A percentile compares a stretch with the other conserved stretches of the same genome.
Evolutionary conservation across 257 asterid genomes (phyloP).

Genomic region (Mitragyna speciosa): DNA sequence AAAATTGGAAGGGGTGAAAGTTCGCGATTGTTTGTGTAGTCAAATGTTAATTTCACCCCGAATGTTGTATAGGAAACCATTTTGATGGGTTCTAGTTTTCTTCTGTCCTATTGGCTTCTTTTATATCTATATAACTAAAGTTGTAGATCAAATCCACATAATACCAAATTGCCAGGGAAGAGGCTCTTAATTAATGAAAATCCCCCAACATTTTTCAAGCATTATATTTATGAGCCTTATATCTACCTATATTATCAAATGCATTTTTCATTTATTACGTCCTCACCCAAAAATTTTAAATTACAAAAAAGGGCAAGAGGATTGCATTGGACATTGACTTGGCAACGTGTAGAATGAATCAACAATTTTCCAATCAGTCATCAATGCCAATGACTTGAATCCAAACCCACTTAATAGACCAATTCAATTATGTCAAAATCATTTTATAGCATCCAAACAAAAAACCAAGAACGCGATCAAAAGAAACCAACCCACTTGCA

Average conservation of each 20-base stretch:
- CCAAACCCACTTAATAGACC: conserved; percentile 12
- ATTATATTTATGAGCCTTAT: no score
- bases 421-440: conserved; percentile 8
- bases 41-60: neutral
- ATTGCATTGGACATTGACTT: neutral
- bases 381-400: conserved; percentile 12
- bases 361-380: conserved; percentile 7
- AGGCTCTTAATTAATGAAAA: neutral
- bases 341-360: neutral
- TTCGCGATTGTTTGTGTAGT: neutral
- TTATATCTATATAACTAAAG: no score
- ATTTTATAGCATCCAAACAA: neutral
- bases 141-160: no score
- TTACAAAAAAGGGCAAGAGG: neutral
- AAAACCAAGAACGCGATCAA: neutral
- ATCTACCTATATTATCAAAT: neutral
- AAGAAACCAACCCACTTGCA: conserved; percentile 10
- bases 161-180: no score
- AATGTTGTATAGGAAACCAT: no score
- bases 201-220: neutral
- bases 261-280: neutral
- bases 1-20: neutral
- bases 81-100: no score
- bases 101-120: no score
- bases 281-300: neutral